Conservation (phyloP, 2,329 filamentous ascomycete species). For the Exophiala phaeomuriformis region DNA sequence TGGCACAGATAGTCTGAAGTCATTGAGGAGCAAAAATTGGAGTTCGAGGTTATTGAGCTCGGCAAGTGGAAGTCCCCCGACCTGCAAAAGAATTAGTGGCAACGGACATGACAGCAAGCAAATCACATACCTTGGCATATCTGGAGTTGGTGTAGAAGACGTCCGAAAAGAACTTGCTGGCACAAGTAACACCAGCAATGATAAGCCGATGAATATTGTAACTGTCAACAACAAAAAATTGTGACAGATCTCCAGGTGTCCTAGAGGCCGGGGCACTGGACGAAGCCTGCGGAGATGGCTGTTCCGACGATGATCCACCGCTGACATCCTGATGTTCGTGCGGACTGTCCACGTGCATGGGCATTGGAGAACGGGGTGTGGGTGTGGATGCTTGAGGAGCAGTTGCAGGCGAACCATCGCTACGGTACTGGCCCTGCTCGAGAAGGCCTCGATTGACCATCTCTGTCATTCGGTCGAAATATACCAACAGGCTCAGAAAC, state of each 20-base stretch:
- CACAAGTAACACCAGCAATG: constrained; percentile 94
- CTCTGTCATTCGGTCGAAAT: constrained; percentile 98
- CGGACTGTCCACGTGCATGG: constrained; percentile 21
- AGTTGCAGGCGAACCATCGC: constrained; percentile 18
- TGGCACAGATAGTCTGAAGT: constrained; percentile 86
- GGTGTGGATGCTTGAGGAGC: constrained; percentile 21
- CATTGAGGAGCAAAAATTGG: constrained; percentile 90
- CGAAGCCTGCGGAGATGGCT: background rate
- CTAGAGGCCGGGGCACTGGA: constrained; percentile 3
- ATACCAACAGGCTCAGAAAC: constrained; percentile 87
- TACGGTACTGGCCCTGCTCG: constrained; percentile 46
- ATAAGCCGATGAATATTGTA: constrained; percentile 97
- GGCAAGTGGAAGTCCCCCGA: constrained; percentile 81
- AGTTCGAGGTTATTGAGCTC: constrained; percentile 95
- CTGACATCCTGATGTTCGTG: constrained; percentile 20
- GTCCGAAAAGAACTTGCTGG: constrained; percentile 98
- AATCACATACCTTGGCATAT: constrained; percentile 80
- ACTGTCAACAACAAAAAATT: constrained; percentile 92
- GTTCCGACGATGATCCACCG: constrained; percentile 1
- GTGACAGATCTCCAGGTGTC: constrained; percentile 36
- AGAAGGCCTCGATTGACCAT: constrained; percentile 76
- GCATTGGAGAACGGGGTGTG: constrained; percentile 16
- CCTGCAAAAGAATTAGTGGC: constrained; percentile 47
- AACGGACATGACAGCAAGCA: background rate
- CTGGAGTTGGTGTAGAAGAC: constrained; percentile 98